These are phyloP conservation scores for Wakefieldia striispora DNA, from an alignment of 768 basidiomycete genomes.

Conservation along the genomic window DNA sequence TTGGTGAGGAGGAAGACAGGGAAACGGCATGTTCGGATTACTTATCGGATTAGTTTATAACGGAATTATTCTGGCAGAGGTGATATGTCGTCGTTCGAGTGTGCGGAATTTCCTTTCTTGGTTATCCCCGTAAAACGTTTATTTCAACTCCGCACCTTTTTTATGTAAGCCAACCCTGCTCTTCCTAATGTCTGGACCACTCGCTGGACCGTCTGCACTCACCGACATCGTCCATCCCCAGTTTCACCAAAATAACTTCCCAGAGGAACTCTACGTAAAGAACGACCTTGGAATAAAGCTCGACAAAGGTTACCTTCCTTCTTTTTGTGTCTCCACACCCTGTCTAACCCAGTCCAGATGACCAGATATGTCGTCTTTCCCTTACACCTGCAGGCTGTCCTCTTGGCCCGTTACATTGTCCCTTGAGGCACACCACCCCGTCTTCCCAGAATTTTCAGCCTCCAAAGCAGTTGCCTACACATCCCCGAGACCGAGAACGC, in stretches of 20 bases:
- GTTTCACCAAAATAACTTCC: slow-evolving; percentile 91
- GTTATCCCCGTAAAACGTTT: too few relatives aligned
- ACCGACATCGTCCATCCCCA: slow-evolving; percentile 81
- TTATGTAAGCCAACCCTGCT: slow-evolving; percentile 7
- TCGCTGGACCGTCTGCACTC: slow-evolving; percentile 56
- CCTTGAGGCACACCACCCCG: slow-evolving; percentile 86
- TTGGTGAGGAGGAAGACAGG: not conserved
- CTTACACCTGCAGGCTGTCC: slow-evolving; percentile 85
- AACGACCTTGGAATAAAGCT: slow-evolving; percentile 81
- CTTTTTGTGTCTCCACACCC: not conserved
- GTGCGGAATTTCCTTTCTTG: too few relatives aligned
- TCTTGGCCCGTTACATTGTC: slow-evolving; percentile 88
- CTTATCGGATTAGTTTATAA: too few relatives aligned
- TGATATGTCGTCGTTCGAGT: too few relatives aligned
- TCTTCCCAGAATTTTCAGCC: slow-evolving; percentile 89
- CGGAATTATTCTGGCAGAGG: too few relatives aligned
- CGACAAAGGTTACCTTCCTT: slow-evolving; percentile 69
- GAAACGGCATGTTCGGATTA: not conserved
- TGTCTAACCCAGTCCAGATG: slow-evolving; percentile 51
- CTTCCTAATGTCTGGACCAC: slow-evolving; percentile 40
- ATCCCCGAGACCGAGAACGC: slow-evolving; percentile 80
- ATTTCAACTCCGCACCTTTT: not conserved
- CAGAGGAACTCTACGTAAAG: slow-evolving; percentile 79
- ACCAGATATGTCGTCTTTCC: slow-evolving; percentile 88
- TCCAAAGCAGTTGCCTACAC: slow-evolving; percentile 74